A percentile compares a stretch with the other conserved stretches of the same genome.
Conservation (phyloP, 2,329 filamentous ascomycete genomes). For the Fusarium beomiforme region DNA sequence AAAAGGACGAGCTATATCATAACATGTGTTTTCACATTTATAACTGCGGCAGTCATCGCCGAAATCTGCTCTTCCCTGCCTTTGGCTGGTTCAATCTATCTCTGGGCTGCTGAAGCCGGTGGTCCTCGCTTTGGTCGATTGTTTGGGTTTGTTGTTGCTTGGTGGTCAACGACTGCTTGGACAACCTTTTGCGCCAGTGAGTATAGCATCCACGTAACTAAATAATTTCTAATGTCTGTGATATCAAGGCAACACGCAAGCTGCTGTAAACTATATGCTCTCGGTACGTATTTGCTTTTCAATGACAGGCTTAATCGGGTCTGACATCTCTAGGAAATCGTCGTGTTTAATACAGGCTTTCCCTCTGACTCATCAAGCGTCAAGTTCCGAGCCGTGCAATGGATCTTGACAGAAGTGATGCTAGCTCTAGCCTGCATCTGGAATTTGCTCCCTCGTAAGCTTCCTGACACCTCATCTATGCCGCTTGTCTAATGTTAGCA, state of each 20-base stretch:
- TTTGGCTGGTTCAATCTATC: neutral
- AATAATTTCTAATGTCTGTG: neutral
- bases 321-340: neutral
- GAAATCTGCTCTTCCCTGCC: neutral
- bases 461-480: accelerated
- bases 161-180: neutral
- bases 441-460: neutral
- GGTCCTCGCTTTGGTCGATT: neutral
- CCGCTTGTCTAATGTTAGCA: neutral
- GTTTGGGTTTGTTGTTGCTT: neutral
- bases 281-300: neutral
- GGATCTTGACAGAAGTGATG: neutral
- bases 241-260: neutral
- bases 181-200: neutral
- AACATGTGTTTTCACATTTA: neutral
- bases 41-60: neutral
- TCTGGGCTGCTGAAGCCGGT: conserved; percentile 1
- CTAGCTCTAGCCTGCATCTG: neutral
- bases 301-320: neutral
- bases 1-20: conserved; percentile 3
- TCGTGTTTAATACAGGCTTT: neutral
- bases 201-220: accelerated
- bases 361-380: neutral
- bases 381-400: neutral
- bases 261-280: neutral